Evolutionary conservation across 2,329 filamentous ascomycete species (phyloP).

Genomic region (Fusarium annulatum): DNA sequence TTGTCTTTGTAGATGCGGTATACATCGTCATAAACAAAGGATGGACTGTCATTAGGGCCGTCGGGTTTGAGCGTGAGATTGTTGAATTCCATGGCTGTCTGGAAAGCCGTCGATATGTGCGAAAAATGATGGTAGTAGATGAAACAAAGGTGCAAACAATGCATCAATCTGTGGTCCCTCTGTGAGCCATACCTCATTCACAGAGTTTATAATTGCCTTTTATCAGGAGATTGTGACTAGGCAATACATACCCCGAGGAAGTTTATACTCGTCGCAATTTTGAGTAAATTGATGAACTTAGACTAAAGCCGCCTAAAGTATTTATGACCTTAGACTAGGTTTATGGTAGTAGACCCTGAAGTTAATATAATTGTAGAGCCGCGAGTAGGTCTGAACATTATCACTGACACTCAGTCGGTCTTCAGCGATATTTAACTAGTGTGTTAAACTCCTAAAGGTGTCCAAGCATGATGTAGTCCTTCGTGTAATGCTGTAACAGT

Average conservation of each 20-base stretch:
- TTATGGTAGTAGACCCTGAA: not conserved
- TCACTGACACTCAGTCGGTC: not conserved
- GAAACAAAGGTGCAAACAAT: fast-evolving
- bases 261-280: not conserved
- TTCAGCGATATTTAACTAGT: fast-evolving
- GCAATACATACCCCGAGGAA: not conserved
- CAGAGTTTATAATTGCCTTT: not conserved
- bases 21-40: too few relatives aligned
- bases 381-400: too few relatives aligned
- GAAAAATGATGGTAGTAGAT: not conserved
- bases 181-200: fast-evolving
- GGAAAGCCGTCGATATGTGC: fast-evolving
- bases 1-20: not conserved
- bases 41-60: fast-evolving
- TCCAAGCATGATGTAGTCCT: fast-evolving
- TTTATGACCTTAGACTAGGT: fast-evolving
- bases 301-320: not conserved
- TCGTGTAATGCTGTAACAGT: fast-evolving
- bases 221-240: not conserved
- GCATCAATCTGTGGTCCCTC: fast-evolving
- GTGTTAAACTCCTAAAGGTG: fast-evolving
- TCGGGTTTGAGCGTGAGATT: not conserved
- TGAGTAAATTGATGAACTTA: fast-evolving
- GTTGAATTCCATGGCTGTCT: not conserved
- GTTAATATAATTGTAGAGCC: too few relatives aligned